Percentiles rank a stretch among this genome's conserved stretches.
These are phyloP conservation scores for Hygrocybe punicea DNA, from an alignment of 768 basidiomycete species.

Conservation along the genomic window DNA sequence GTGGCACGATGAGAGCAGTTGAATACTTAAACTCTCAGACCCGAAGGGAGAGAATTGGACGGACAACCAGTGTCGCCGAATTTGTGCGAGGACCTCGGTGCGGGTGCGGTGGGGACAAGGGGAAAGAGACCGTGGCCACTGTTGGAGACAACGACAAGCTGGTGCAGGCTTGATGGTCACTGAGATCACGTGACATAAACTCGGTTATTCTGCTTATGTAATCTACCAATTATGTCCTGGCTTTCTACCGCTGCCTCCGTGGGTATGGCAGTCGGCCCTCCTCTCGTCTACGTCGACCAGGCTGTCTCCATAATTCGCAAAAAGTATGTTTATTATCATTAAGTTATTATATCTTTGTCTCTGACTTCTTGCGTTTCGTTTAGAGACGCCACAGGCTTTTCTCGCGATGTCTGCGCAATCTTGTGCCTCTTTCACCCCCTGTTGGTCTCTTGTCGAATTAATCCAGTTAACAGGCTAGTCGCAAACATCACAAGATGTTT, in stretches of 20 bases:
- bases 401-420: conserved; percentile 82
- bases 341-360: conserved; percentile 4
- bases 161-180: too few species aligned
- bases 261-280: conserved; percentile 83
- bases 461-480: conserved; percentile 48
- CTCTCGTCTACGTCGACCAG: conserved; percentile 82
- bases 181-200: background rate
- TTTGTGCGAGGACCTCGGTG: too few species aligned
- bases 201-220: too few species aligned
- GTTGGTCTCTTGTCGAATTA: conserved; percentile 1
- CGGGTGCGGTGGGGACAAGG: too few species aligned
- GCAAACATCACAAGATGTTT: conserved; percentile 88
- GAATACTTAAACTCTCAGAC: background rate
- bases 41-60: too few species aligned
- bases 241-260: conserved; percentile 64
- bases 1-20: background rate
- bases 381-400: conserved; percentile 84
- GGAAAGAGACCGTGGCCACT: too few species aligned
- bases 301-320: conserved; percentile 76
- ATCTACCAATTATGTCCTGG: conserved; percentile 43
- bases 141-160: too few species aligned
- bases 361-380: conserved; percentile 5
- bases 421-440: conserved; percentile 43
- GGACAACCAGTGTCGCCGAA: too few species aligned
- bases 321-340: conserved; percentile 44